Base-by-base conservation (phyloP, 495 filamentous ascomycete species). In the Haplographium delicatum region DNA sequence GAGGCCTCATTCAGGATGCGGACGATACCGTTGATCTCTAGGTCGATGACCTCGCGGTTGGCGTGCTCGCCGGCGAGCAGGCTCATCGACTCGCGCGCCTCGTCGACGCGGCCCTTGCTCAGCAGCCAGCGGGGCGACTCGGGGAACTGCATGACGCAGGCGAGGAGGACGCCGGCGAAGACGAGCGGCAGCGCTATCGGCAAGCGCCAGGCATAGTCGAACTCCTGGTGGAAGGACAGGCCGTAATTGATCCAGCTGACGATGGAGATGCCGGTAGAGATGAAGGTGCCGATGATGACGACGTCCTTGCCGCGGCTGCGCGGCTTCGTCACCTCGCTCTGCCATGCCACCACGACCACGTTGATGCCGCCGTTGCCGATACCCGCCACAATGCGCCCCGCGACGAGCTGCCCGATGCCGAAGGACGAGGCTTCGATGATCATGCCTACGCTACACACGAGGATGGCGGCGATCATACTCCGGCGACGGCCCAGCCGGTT, bases 381-480 rank as follows among this genome's bases (percentile, higher is more conserved):
- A 0, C 75, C 76, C 9, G 74, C 73, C 18, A 79, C 57, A 23
- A 76, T 69, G 24, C 75, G 58, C 6, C 72, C 75, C 28, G 68
- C 71, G 45, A 78, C 63, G 66, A 79, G 73, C 53, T 74, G 74
- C 27, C 68, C 57, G 26, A 75, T 69, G 37, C 63, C 71, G 31
- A 69, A 67, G 16, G 71, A 62, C 0, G 70, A 67, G 15, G 72
- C 58, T 52, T 77, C 74, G 20, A 79, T 53, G 2, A 70, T 37
- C 8, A 23, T 19, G 7, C 62, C 62, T n/a, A n/a, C n/a, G n/a
- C n/a, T n/a, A n/a, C n/a, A n/a, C n/a, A n/a, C n/a, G n/a, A n/a
- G n/a, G 38, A 59, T 33, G 7, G 57, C 61, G n/a, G 58, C 27
- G 46, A 56, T 57, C 31, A 65, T 57, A 1, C 58, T 51, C 4